phyloP scores from a whole-genome alignment of 1,284 basidiomycete genomes.

The Filobasidium uniguttulatum region DNA sequence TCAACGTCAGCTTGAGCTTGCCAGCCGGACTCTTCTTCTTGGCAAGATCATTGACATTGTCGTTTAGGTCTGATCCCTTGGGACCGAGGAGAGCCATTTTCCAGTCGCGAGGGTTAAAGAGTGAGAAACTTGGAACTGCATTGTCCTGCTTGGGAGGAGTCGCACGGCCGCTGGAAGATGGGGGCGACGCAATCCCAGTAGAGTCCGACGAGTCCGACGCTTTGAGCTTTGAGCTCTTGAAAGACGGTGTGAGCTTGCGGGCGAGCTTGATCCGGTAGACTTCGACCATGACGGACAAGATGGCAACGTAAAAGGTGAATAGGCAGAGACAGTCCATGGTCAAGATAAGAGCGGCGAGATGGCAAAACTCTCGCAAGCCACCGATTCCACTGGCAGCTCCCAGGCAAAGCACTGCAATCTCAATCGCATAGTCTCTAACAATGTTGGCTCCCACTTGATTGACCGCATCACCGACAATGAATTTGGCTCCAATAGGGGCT shows the following conservation, averaged over 20 bases:
- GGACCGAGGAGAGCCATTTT: constrained; percentile 8
- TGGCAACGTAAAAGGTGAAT: constrained; percentile 77
- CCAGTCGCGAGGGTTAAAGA: not conserved
- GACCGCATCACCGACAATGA: constrained; percentile 73
- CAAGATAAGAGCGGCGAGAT: constrained; percentile 53
- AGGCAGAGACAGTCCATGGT: constrained; percentile 76
- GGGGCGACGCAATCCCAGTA: not conserved
- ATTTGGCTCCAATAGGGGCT: constrained; percentile 52
- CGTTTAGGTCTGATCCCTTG: constrained; percentile 5
- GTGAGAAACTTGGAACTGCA: not conserved
- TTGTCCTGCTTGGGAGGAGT: not conserved
- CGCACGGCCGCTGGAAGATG: not conserved
- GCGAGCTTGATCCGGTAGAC: constrained; percentile 51
- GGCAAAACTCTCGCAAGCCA: constrained; percentile 88
- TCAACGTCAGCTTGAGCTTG: constrained; percentile 76
- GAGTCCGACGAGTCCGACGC: not conserved
- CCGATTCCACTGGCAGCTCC: constrained; percentile 79
- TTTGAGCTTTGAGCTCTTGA: not conserved
- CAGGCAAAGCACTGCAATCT: constrained; percentile 74
- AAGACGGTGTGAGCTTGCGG: constrained; percentile 21
- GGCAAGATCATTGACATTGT: constrained; percentile 10
- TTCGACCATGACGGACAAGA: constrained; percentile 90
- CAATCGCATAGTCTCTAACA: constrained; percentile 81
- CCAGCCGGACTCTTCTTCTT: constrained; percentile 65
- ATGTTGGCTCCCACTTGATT: constrained; percentile 65